Conservation (phyloP, 176 grass and related monocot species). For the Themeda triandra region DNA sequence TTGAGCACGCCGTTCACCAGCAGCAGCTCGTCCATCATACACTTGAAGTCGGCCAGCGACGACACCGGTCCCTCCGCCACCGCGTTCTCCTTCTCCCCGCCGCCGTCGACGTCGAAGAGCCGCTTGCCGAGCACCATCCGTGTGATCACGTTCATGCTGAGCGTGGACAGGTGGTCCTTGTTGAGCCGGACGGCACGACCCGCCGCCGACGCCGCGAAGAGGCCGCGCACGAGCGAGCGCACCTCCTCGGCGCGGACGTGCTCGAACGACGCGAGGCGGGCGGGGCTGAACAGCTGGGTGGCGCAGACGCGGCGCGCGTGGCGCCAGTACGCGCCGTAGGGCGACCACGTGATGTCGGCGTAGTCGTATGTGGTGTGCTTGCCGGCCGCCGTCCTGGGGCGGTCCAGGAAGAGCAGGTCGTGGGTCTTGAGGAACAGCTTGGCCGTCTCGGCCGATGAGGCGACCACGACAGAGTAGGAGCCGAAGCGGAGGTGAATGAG, state of each 20-base stretch:
- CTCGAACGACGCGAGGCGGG: too few relatives aligned
- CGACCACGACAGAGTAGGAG: not conserved
- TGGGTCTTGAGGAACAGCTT: slow-evolving; percentile 33
- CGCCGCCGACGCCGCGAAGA: too few relatives aligned
- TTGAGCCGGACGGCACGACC: too few relatives aligned
- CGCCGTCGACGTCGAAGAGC: not conserved
- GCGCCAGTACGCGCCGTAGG: slow-evolving; percentile 36
- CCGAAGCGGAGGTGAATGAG: slow-evolving; percentile 39
- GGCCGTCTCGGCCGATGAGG: not conserved
- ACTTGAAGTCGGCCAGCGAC: slow-evolving; percentile 51
- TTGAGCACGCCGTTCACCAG: slow-evolving; percentile 57
- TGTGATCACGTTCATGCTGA: slow-evolving; percentile 58
- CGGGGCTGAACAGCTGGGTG: not conserved
- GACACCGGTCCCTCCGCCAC: slow-evolving; percentile 12
- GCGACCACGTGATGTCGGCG: not conserved
- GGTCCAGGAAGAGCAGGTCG: not conserved
- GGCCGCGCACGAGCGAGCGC: too few relatives aligned
- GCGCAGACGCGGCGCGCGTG: not conserved
- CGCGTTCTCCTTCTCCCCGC: not conserved
- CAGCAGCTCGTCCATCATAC: slow-evolving; percentile 60
- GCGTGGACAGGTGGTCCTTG: slow-evolving; percentile 18
- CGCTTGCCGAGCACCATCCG: slow-evolving; percentile 56
- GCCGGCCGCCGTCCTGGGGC: not conserved
- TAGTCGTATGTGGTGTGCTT: not conserved
- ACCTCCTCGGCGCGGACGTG: too few relatives aligned